Percentiles rank a stretch among this genome's conserved stretches.
These are phyloP conservation scores for Cryptosporidium parvum DNA, from an alignment of 169 alveolate species.

Conservation along the genomic window DNA sequence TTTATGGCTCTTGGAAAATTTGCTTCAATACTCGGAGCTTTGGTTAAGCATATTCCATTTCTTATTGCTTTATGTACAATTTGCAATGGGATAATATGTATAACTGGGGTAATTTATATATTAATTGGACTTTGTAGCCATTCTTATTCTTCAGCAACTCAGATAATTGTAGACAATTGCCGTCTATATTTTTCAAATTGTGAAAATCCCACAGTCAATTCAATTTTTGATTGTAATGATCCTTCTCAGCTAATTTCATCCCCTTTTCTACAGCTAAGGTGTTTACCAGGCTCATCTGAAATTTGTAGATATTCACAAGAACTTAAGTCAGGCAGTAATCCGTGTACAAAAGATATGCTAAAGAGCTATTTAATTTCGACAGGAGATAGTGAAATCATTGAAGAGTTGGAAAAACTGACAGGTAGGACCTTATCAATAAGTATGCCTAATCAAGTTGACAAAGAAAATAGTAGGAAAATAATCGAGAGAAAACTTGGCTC, in stretches of 20 bases:
- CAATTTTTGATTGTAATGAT: constrained; percentile 47
- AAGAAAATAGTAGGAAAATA: neutral
- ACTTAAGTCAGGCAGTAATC: constrained; percentile 39
- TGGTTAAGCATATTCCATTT: constrained; percentile 70
- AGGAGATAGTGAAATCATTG: constrained; percentile 19
- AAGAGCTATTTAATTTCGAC: constrained; percentile 20
- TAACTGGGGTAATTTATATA: constrained; percentile 45
- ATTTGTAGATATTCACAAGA: constrained; percentile 43
- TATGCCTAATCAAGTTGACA: neutral
- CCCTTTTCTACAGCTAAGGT: constrained; percentile 54
- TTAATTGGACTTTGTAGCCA: constrained; percentile 24
- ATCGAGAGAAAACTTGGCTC: constrained; percentile 16
- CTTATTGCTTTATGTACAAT: constrained; percentile 40
- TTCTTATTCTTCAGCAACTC: constrained; percentile 38
- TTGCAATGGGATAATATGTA: constrained; percentile 54
- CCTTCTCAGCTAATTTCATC: constrained; percentile 41
- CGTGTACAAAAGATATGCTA: constrained; percentile 36
- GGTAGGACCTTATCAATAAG: neutral
- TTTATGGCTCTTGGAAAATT: constrained; percentile 66
- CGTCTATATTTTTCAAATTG: constrained; percentile 45
- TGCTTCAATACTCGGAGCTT: constrained; percentile 60
- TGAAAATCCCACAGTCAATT: constrained; percentile 15
- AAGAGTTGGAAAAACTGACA: neutral
- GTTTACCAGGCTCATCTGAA: constrained; percentile 45
- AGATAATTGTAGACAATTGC: constrained; percentile 54